phyloP scores from a whole-genome alignment of 495 filamentous ascomycete genomes.

The Trichoderma erinaceum region DNA sequence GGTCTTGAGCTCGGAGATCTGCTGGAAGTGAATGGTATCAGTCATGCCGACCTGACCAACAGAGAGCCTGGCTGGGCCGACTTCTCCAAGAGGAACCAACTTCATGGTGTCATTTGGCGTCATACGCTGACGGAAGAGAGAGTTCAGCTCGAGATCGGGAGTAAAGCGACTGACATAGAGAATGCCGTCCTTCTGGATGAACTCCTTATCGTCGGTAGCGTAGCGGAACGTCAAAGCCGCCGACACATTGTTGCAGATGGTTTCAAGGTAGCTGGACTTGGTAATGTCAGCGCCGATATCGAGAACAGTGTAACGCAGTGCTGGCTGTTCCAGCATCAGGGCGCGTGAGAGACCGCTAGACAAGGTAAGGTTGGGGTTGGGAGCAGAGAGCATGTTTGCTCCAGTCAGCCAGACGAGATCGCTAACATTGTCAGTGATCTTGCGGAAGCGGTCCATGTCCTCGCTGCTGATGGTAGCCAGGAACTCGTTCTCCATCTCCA shows the following conservation, averaged over 20 bases:
- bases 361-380: conserved; percentile 27
- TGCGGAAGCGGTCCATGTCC: conserved; percentile 27
- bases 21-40: conserved; percentile 43
- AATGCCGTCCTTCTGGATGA: conserved; percentile 19
- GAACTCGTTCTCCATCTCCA: conserved; percentile 26
- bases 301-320: conserved; percentile 27
- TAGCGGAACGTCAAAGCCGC: conserved; percentile 2
- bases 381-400: conserved; percentile 21
- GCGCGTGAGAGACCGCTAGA: conserved; percentile 31
- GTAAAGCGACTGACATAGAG: conserved; percentile 28
- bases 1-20: conserved; percentile 26
- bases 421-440: conserved; percentile 27
- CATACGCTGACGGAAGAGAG: conserved; percentile 22
- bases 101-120: conserved; percentile 14
- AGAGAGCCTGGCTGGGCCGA: conserved; percentile 17
- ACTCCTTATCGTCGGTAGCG: conserved; percentile 23
- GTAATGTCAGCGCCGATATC: conserved; percentile 23
- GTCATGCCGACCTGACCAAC: conserved; percentile 34
- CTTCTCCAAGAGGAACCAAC: conserved; percentile 17
- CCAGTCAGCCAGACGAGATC: conserved; percentile 32
- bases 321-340: conserved; percentile 34
- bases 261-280: not conserved
- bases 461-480: conserved; percentile 26
- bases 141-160: conserved; percentile 23
- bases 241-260: conserved; percentile 9